Conservation (phyloP, 129 eudicot species). For the Cynara cardunculus region DNA sequence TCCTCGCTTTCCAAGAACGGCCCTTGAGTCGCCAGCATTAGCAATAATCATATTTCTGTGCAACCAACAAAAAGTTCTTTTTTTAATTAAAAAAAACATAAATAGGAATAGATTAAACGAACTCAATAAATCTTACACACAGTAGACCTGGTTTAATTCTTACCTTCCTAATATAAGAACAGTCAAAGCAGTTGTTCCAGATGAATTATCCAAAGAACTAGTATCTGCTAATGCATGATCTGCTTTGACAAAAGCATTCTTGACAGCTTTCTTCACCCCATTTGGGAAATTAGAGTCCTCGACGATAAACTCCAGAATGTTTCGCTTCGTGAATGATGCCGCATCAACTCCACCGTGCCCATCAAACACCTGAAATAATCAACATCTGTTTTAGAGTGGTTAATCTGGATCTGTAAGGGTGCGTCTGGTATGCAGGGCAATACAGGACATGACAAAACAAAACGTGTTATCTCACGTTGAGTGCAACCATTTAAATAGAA, state of each 20-base stretch:
- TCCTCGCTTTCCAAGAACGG: constrained; percentile 87
- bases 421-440: neutral
- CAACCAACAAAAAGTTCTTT: neutral
- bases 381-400: neutral
- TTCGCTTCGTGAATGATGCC: constrained; percentile 61
- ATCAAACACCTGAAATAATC: constrained; percentile 63
- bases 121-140: neutral
- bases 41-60: constrained; percentile 73
- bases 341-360: constrained; percentile 95
- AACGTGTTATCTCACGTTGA: neutral
- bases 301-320: constrained; percentile 60
- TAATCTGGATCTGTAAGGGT: neutral
- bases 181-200: constrained; percentile 82
- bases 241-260: constrained; percentile 70
- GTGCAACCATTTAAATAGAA: no score
- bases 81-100: neutral
- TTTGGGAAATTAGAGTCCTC: constrained; percentile 63
- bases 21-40: constrained; percentile 90
- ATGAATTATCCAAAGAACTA: constrained; percentile 60
- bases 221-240: constrained; percentile 81
- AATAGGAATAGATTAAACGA: neutral
- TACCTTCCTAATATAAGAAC: constrained; percentile 77
- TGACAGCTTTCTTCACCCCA: constrained; percentile 57
- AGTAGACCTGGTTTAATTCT: neutral
- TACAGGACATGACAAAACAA: neutral